phyloP scores from a whole-genome alignment of 495 filamentous ascomycete species.

The Penicillium longicatenatum region DNA sequence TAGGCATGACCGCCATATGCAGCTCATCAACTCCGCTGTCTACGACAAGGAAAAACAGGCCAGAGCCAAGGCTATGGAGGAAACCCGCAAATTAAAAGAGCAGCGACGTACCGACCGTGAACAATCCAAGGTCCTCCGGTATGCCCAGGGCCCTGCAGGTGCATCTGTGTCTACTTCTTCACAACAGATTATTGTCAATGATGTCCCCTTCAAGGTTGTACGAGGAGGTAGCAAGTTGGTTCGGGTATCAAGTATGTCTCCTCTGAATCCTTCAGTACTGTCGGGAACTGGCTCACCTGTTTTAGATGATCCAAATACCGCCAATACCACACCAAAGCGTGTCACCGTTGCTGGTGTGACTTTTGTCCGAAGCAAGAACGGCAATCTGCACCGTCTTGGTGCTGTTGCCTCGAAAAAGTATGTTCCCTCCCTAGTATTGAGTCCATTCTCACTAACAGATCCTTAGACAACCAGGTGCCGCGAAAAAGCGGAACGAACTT shows the following conservation, averaged over 20 bases:
- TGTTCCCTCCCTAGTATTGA: background rate
- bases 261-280: conserved; percentile 5
- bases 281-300: conserved; percentile 46
- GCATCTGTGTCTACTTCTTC: conserved; percentile 36
- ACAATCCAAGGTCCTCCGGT: conserved; percentile 53
- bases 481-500: conserved; percentile 72
- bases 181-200: conserved; percentile 74
- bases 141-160: conserved; percentile 45
- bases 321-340: conserved; percentile 75
- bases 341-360: conserved; percentile 77
- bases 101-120: conserved; percentile 63
- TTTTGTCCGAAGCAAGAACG: conserved; percentile 87
- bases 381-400: conserved; percentile 76
- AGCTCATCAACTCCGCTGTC: conserved; percentile 82
- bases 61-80: conserved; percentile 73
- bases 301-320: conserved; percentile 61
- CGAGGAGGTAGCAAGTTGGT: conserved; percentile 85
- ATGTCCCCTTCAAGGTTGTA: conserved; percentile 72
- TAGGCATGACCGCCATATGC: conserved; percentile 81
- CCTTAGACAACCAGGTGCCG: conserved; percentile 44
- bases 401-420: conserved; percentile 49
- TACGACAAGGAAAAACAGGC: conserved; percentile 75
- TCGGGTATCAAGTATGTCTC: conserved; percentile 66
- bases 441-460: conserved; percentile 23
- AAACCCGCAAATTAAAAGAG: conserved; percentile 63